Conservation (phyloP, 176 grass and related monocot species). For the Aechmea fasciata region DNA sequence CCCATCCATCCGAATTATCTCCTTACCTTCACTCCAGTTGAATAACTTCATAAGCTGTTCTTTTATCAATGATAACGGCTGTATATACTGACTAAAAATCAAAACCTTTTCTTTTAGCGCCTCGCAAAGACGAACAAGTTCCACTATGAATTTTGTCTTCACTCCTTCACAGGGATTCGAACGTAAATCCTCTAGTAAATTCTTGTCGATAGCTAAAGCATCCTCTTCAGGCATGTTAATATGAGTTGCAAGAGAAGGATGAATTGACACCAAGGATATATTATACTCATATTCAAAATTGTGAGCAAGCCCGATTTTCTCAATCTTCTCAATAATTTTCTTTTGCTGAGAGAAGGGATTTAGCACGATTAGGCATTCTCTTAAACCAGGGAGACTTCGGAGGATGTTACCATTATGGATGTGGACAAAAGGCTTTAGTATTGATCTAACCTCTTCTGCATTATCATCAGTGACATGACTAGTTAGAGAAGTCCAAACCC, state of each 20-base stretch:
- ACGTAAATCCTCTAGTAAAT: constrained; percentile 35
- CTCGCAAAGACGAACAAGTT: constrained; percentile 47
- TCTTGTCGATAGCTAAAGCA: constrained; percentile 19
- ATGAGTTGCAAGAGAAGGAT: constrained; percentile 36
- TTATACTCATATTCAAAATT: constrained; percentile 48
- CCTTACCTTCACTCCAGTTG: constrained; percentile 47
- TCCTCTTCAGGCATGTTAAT: constrained; percentile 35
- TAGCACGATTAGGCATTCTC: constrained; percentile 57
- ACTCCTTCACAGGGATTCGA: constrained; percentile 38
- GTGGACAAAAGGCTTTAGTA: constrained; percentile 54
- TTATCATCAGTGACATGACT: constrained; percentile 37
- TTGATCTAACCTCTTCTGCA: constrained; percentile 32
- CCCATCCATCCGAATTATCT: constrained; percentile 58
- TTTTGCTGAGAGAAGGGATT: constrained; percentile 51
- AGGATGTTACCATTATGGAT: constrained; percentile 64
- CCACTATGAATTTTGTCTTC: constrained; percentile 70
- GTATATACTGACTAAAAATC: constrained; percentile 73
- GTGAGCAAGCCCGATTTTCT: constrained; percentile 15
- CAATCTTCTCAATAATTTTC: constrained; percentile 33
- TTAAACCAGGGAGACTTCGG: constrained; percentile 58
- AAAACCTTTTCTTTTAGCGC: constrained; percentile 50
- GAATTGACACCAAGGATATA: constrained; percentile 50
- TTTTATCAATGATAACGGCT: constrained; percentile 52
- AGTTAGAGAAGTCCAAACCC: constrained; percentile 43
- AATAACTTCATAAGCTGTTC: constrained; percentile 46